Conservation (phyloP, 257 asterid species). For the Datura wrightii region DNA sequence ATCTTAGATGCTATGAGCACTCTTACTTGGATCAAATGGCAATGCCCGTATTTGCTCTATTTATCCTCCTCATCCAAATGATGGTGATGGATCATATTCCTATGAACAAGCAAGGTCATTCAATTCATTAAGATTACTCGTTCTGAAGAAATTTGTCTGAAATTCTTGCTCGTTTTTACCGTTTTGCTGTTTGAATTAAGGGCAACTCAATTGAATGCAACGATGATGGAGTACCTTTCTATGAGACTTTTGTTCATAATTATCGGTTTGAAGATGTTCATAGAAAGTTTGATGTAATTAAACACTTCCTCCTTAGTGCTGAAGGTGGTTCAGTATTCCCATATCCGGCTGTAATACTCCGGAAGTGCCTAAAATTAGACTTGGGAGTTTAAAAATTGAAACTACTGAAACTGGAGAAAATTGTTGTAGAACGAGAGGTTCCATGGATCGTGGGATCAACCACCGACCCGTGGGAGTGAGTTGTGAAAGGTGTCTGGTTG, state of each 20-base stretch:
- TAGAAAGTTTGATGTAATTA: not conserved
- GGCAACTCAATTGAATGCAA: not conserved
- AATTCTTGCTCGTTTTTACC: not conserved
- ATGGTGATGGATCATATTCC: not conserved
- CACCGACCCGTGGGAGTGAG: too few relatives aligned
- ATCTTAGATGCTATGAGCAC: not conserved
- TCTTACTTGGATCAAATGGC: not conserved
- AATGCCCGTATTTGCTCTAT: not conserved
- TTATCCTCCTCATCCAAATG: not conserved
- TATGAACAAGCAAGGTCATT: not conserved
- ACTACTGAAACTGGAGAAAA: too few relatives aligned
- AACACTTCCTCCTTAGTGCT: not conserved
- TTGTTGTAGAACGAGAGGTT: too few relatives aligned
- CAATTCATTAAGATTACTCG: not conserved
- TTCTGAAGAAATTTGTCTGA: not conserved
- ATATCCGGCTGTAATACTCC: not conserved
- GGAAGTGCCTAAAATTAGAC: too few relatives aligned
- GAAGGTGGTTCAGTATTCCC: not conserved
- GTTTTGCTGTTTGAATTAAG: not conserved
- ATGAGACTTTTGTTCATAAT: not conserved
- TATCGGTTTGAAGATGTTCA: not conserved
- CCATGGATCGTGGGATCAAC: too few relatives aligned
- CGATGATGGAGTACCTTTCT: not conserved
- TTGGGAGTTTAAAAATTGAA: too few relatives aligned
- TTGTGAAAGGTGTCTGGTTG: too few relatives aligned